Evolutionary conservation across 441 rosid genomes (phyloP).

Genomic region (Eutrema salsugineum): DNA sequence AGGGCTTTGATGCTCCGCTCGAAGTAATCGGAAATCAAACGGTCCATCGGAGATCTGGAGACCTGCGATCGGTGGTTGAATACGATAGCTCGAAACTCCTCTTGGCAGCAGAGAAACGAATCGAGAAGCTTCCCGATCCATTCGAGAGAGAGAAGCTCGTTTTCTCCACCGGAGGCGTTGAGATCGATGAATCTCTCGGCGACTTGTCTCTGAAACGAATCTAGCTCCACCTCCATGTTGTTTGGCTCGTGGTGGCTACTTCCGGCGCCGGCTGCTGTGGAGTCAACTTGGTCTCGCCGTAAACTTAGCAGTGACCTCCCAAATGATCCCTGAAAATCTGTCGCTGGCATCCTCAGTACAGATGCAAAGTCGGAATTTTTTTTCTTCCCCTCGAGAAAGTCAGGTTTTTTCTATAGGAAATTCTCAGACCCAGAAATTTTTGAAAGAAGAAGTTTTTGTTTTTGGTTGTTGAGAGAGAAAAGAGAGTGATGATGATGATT

Average conservation of each 20-base stretch:
- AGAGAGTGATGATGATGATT: slow-evolving; percentile 18
- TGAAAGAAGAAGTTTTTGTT: not conserved
- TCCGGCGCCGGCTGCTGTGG: slow-evolving; percentile 3
- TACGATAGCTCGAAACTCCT: slow-evolving; percentile 60
- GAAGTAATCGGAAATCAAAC: slow-evolving; percentile 57
- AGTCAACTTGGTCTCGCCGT: slow-evolving; percentile 67
- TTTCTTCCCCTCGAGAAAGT: not conserved
- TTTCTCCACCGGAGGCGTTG: slow-evolving; percentile 31
- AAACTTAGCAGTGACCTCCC: slow-evolving; percentile 60
- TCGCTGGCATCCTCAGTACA: slow-evolving; percentile 64
- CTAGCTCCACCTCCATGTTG: slow-evolving; percentile 47
- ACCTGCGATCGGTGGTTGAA: slow-evolving; percentile 40
- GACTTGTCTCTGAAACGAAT: slow-evolving; percentile 65
- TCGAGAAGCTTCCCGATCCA: slow-evolving; percentile 74
- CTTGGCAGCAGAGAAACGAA: slow-evolving; percentile 67
- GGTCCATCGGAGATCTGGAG: slow-evolving; percentile 57
- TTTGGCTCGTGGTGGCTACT: slow-evolving; percentile 7
- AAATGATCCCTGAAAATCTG: slow-evolving; percentile 61
- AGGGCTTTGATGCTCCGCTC: slow-evolving; percentile 87
- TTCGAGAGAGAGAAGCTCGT: slow-evolving; percentile 62
- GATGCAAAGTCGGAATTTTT: not conserved
- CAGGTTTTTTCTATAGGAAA: not conserved
- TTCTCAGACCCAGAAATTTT: not conserved
- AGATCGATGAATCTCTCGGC: slow-evolving; percentile 54
- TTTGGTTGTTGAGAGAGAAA: not conserved